Conservation (phyloP, 1,284 basidiomycete species). For the Mycena sp. region DNA sequence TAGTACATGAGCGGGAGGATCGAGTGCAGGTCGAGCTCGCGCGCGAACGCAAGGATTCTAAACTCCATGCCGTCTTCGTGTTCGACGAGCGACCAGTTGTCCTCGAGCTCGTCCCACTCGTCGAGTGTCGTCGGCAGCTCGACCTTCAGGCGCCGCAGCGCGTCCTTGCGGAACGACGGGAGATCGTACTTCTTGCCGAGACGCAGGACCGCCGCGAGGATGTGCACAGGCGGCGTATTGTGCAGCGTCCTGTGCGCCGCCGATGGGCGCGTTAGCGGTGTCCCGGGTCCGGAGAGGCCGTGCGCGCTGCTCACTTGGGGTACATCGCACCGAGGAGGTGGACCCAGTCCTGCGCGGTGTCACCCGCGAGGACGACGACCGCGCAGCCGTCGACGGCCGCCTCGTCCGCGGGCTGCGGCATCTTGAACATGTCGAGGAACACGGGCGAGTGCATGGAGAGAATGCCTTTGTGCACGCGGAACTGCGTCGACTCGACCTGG, state of each 20-base stretch:
- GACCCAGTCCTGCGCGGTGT: constrained; percentile 5
- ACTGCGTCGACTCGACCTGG: constrained; percentile 10
- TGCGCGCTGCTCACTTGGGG: constrained; percentile 20
- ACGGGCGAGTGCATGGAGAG: neutral
- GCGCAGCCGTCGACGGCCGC: constrained; percentile 10
- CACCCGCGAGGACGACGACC: constrained; percentile 1
- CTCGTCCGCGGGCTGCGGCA: constrained; percentile 7
- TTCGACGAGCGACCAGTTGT: neutral
- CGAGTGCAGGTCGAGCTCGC: constrained; percentile 9
- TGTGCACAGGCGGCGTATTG: neutral
- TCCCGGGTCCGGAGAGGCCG: neutral
- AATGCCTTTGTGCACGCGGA: constrained; percentile 27
- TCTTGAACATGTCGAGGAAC: constrained; percentile 7
- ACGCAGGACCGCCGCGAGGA: neutral
- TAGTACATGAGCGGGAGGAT: neutral
- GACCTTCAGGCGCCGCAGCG: neutral
- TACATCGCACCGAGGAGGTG: constrained; percentile 12
- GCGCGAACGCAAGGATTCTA: neutral
- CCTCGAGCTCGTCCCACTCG: neutral
- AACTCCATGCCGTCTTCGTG: neutral
- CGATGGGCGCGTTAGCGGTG: too few species aligned
- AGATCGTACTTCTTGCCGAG: constrained; percentile 13
- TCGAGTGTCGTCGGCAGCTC: neutral
- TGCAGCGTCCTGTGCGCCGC: too few species aligned
- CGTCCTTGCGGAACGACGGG: constrained; percentile 7